phyloP scores from a whole-genome alignment of 441 rosid species.

The Codiaeum variegatum region DNA sequence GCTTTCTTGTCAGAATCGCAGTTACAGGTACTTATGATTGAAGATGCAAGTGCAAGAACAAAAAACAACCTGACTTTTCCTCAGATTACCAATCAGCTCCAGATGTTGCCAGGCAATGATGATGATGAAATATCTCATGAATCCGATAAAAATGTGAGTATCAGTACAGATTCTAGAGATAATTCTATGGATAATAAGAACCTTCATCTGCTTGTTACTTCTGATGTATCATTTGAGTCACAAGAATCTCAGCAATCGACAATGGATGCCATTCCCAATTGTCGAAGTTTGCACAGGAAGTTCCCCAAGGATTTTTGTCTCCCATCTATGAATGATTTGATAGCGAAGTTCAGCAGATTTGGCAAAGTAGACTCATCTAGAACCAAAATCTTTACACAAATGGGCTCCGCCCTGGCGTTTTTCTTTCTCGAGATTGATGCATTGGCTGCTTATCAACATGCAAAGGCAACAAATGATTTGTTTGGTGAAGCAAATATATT shows the following conservation, averaged over 20 bases:
- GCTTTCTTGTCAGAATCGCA: not conserved
- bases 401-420: constrained; percentile 31
- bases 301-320: constrained; percentile 25
- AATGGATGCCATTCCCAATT: not conserved
- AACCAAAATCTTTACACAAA: constrained; percentile 19
- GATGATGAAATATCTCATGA: not conserved
- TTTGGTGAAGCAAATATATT: constrained; percentile 22
- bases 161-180: not conserved
- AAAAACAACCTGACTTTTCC: not conserved
- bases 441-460: constrained; percentile 28
- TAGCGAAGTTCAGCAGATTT: constrained; percentile 28
- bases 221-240: constrained; percentile 14
- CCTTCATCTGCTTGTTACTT: not conserved
- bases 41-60: not conserved
- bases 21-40: not conserved
- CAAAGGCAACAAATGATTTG: constrained; percentile 27
- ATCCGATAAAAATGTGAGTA: not conserved
- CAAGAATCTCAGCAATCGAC: constrained; percentile 11
- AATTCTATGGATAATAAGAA: not conserved
- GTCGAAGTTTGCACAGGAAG: constrained; percentile 27
- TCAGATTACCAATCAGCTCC: constrained; percentile 3
- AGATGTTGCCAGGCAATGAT: not conserved
- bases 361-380: constrained; percentile 22
- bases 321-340: constrained; percentile 29
- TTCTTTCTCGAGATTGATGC: constrained; percentile 29